Conservation (phyloP, 192 early-diverging fungal species). For the Coemansia sp. region DNA sequence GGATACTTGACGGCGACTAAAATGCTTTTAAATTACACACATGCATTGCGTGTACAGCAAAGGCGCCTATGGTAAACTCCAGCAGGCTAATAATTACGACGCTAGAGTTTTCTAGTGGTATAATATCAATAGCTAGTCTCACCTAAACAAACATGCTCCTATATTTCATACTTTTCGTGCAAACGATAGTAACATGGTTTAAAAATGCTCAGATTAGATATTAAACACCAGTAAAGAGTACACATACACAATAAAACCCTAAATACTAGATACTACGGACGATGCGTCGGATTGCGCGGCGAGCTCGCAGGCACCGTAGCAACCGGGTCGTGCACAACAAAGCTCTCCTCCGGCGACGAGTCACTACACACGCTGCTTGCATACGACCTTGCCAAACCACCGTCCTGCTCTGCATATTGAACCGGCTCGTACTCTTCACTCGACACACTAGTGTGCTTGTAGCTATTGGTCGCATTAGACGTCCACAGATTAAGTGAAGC, state of each 20-base stretch:
- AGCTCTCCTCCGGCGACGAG: constrained; percentile 12
- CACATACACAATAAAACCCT: not conserved
- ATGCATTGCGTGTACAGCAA: too few species aligned
- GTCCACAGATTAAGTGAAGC: not conserved
- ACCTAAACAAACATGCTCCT: not conserved
- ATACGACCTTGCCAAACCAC: not conserved
- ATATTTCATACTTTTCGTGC: too few species aligned
- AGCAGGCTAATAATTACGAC: too few species aligned
- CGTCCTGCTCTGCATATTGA: too few species aligned
- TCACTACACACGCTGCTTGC: not conserved
- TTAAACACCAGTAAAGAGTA: not conserved
- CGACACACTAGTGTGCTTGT: not conserved
- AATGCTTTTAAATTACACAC: too few species aligned
- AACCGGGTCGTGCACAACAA: constrained; percentile 15
- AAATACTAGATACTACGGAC: not conserved
- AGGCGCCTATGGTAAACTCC: too few species aligned
- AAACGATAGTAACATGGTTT: too few species aligned
- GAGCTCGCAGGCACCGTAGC: not conserved
- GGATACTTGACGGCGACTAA: too few species aligned
- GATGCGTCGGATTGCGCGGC: not conserved
- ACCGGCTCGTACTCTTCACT: too few species aligned
- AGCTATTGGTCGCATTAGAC: not conserved
- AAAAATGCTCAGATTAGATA: not conserved
- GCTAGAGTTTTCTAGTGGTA: too few species aligned
- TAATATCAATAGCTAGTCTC: too few species aligned